Percentiles rank a stretch among this genome's conserved stretches.
Conservation (phyloP, 1,284 basidiomycete genomes). For the Singerocomus inundabilis region DNA sequence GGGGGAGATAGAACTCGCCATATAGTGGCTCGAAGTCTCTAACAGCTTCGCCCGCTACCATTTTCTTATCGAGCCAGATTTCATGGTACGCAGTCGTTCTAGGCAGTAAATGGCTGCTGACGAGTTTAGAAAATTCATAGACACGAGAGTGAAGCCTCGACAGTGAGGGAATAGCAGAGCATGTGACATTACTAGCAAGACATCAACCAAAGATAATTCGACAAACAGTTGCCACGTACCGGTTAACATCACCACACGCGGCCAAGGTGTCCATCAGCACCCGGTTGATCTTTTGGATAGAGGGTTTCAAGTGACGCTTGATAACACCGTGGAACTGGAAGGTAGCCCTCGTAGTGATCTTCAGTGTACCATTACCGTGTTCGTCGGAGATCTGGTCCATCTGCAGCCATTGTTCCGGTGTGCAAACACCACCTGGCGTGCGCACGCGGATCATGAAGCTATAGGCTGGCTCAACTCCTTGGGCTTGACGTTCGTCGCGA, state of each 20-base stretch:
- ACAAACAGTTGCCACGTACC: slow-evolving; percentile 45
- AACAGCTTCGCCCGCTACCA: slow-evolving; percentile 87
- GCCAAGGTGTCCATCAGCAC: slow-evolving; percentile 93
- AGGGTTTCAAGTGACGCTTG: slow-evolving; percentile 93
- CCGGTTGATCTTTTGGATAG: slow-evolving; percentile 96
- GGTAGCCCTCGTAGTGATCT: slow-evolving; percentile 97
- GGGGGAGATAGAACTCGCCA: slow-evolving; percentile 94
- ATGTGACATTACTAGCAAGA: slow-evolving; percentile 78
- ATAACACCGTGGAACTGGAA: slow-evolving; percentile 99
- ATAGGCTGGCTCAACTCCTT: slow-evolving; percentile 95
- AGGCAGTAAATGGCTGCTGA: slow-evolving; percentile 89
- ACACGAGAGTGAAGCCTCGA: slow-evolving; percentile 85
- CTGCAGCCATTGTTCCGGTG: slow-evolving; percentile 88
- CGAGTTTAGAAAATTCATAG: slow-evolving; percentile 81
- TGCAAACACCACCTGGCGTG: slow-evolving; percentile 94
- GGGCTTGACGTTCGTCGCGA: slow-evolving; percentile 90
- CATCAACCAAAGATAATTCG: slow-evolving; percentile 5
- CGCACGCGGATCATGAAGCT: slow-evolving; percentile 99
- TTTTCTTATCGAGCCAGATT: slow-evolving; percentile 98
- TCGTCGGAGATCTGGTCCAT: slow-evolving; percentile 97
- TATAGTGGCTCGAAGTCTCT: slow-evolving; percentile 97
- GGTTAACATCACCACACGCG: slow-evolving; percentile 97
- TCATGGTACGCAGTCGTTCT: slow-evolving; percentile 96
- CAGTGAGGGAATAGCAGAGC: slow-evolving; percentile 87
- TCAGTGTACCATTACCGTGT: slow-evolving; percentile 93